Evolutionary conservation across 768 basidiomycete genomes (phyloP).

Genomic region (Mycena rebaudengoi): DNA sequence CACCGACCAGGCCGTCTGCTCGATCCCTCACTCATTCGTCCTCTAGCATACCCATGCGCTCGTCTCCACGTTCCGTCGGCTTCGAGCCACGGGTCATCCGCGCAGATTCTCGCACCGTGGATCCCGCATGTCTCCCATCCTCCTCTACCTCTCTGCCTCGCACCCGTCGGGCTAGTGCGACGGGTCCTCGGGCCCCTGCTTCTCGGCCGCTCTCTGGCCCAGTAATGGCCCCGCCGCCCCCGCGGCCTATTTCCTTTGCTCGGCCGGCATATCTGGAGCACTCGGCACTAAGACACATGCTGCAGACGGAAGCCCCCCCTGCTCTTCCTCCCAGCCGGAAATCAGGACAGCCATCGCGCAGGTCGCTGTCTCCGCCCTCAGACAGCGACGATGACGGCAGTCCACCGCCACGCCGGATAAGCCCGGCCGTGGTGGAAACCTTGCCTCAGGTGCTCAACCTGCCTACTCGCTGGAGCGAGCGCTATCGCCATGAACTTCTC

Average conservation of each 20-base stretch:
- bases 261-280: constrained; percentile 81
- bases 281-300: constrained; percentile 74
- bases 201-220: constrained; percentile 29
- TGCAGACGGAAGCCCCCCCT: constrained; percentile 63
- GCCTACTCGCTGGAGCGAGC: constrained; percentile 84
- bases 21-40: constrained; percentile 53
- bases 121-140: constrained; percentile 53
- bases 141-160: constrained; percentile 48
- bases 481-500: constrained; percentile 64
- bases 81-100: constrained; percentile 80
- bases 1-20: constrained; percentile 50
- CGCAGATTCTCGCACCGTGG: constrained; percentile 53
- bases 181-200: constrained; percentile 34
- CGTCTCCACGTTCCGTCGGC: constrained; percentile 41
- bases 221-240: constrained; percentile 40
- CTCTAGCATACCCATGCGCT: constrained; percentile 37
- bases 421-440: constrained; percentile 41
- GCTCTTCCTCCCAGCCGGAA: constrained; percentile 49
- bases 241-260: constrained; percentile 54
- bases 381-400: constrained; percentile 78
- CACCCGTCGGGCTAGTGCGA: constrained; percentile 55
- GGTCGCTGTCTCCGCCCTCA: constrained; percentile 50
- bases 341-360: constrained; percentile 32
- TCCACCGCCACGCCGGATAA: constrained; percentile 56
- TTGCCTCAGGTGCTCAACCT: constrained; percentile 59